Percentiles rank a stretch among this genome's conserved stretches.
phyloP scores from a whole-genome alignment of 352 stramenopile genomes.

The Globisporangium uncinulatum region DNA sequence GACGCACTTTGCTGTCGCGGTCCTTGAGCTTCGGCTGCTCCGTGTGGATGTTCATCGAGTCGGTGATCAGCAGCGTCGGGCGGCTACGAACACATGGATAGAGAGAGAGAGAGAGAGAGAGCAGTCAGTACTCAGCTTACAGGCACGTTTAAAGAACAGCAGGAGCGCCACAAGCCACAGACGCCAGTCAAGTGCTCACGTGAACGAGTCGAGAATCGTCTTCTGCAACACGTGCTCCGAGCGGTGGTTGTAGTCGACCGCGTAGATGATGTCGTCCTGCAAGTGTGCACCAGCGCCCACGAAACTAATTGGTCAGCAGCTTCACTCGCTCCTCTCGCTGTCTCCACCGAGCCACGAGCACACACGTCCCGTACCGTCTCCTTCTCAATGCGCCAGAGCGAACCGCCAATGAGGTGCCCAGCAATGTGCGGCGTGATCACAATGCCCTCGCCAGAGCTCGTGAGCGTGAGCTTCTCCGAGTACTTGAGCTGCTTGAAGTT shows the following conservation, averaged over 20 bases:
- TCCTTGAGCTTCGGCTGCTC: slow-evolving; percentile 87
- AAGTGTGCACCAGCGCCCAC: neutral
- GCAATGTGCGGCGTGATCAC: slow-evolving; percentile 93
- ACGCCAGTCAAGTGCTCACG: slow-evolving; percentile 25
- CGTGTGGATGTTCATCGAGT: slow-evolving; percentile 85
- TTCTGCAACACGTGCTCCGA: slow-evolving; percentile 93
- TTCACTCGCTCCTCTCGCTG: neutral
- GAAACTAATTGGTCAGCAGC: neutral
- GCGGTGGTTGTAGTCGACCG: slow-evolving; percentile 91
- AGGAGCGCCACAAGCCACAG: neutral
- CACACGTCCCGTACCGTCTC: slow-evolving; percentile 69
- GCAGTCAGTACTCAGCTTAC: neutral
- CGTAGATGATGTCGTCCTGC: slow-evolving; percentile 92
- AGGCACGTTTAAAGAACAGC: neutral
- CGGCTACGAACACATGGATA: slow-evolving; percentile 28
- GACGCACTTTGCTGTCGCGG: slow-evolving; percentile 72
- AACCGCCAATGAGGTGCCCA: slow-evolving; percentile 92
- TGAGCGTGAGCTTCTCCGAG: slow-evolving; percentile 89
- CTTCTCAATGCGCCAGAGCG: slow-evolving; percentile 93
- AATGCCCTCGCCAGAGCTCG: slow-evolving; percentile 81
- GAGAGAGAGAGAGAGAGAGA: neutral
- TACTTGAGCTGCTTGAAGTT: slow-evolving; percentile 95
- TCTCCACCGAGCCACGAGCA: neutral
- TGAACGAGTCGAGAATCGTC: slow-evolving; percentile 92
- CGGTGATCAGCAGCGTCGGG: slow-evolving; percentile 82